Base-by-base conservation (phyloP, 2,329 filamentous ascomycete genomes). In the Sphaerulina musiva region DNA sequence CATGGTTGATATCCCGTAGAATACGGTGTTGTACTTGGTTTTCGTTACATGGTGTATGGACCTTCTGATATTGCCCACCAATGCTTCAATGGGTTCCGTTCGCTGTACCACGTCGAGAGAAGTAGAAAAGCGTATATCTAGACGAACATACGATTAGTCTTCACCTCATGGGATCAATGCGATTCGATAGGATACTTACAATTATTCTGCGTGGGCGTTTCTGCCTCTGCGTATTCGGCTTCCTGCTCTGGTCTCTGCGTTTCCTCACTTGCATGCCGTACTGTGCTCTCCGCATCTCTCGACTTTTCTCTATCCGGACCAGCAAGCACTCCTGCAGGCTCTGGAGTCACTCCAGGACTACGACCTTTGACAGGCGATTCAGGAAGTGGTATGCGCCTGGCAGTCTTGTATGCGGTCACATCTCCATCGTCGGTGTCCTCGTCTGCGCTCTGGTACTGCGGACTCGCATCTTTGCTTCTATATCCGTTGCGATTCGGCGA, bases 91-190 rank as follows among this genome's bases (percentile, higher is more conserved):
- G 11, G 88, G 89, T 66, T 92, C 89, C 45, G 85, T 88, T 53
- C 87, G 83, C 67, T 95, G 90, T 66, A 92, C 87, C 31, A 95
- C 87, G 74, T 95, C 90, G 57, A 90, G 87, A 64, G 87, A 84
- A 58, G 95, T 79, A 48, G 88, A 87, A 72, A 96, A 91, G 60
- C 90, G 87, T 65, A 95, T 88, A 72, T 92, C 89, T 93, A 20
- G 20, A 20, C 20, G 70, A 58, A 50, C 10, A 10, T 9, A 36
- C 20, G 38, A 49, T 60, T 50, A 61, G 57, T 29, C 39, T 48
- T 46, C 12, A 29, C 26, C 6, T 14, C 23, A 10, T 11, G 23
- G 17, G 34, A 29, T 31, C 2, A 12, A 12, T 36, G 29, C n/a
- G 4, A 23, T 9, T 23, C 9, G 23, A 36, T 31, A 34, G 4